Percentiles rank a stretch among this genome's conserved stretches.
Conservation (phyloP, 257 asterid species). For the Solanum ossicruentum region DNA sequence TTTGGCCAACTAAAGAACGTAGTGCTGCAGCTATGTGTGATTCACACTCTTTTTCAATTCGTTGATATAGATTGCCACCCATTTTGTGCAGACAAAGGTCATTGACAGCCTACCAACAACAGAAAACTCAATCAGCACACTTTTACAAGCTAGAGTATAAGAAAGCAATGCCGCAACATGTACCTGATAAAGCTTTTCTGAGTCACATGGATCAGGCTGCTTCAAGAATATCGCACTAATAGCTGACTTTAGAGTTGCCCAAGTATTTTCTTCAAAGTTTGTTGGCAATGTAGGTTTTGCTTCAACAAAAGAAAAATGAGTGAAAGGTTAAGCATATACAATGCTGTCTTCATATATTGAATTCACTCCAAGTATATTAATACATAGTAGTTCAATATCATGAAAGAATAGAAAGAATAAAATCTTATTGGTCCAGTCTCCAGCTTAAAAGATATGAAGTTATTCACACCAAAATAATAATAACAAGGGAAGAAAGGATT, state of each 20-base stretch:
- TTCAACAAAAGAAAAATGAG: conserved; percentile 5
- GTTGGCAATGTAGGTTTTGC: conserved; percentile 74
- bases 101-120: conserved; percentile 57
- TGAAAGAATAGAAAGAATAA: neutral
- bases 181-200: conserved; percentile 91
- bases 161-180: neutral
- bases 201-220: conserved; percentile 90
- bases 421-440: neutral
- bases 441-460: neutral
- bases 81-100: conserved; percentile 89
- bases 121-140: conserved; percentile 12
- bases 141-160: neutral
- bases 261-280: conserved; percentile 86
- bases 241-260: conserved; percentile 90
- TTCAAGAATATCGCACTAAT: conserved; percentile 81
- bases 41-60: conserved; percentile 83
- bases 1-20: conserved; percentile 77
- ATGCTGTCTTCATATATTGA: neutral
- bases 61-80: conserved; percentile 88
- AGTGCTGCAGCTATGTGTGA: conserved; percentile 54
- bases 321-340: neutral
- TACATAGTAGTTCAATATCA: neutral
- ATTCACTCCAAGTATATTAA: neutral
- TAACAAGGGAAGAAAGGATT: neutral
- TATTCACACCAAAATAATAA: neutral